Conservation (phyloP, 2,329 filamentous ascomycete species). For the Ilyonectria sp. region DNA sequence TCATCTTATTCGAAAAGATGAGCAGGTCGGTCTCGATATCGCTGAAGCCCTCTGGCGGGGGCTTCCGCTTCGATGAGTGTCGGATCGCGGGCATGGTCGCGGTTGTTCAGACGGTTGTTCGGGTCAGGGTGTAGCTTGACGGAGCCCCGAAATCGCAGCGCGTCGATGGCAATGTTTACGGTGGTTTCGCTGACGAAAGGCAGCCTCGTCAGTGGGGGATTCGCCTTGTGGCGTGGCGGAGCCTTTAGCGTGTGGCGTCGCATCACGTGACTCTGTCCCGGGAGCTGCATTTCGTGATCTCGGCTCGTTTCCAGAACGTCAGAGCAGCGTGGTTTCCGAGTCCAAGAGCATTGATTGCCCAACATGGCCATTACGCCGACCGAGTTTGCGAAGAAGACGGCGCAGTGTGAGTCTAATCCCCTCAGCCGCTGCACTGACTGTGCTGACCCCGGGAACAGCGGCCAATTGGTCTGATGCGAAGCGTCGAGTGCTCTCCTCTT, state of each 20-base stretch:
- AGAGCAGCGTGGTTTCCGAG: slow-evolving; percentile 48
- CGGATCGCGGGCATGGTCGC: slow-evolving; percentile 81
- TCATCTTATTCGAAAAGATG: slow-evolving; percentile 92
- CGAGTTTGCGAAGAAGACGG: slow-evolving; percentile 86
- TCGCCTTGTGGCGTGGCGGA: slow-evolving; percentile 46
- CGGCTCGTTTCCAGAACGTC: slow-evolving; percentile 49
- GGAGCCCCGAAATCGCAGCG: slow-evolving; percentile 21
- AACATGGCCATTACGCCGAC: slow-evolving; percentile 93
- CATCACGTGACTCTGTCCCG: slow-evolving; percentile 49
- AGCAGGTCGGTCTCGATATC: slow-evolving; percentile 91
- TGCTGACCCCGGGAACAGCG: slow-evolving; percentile 71
- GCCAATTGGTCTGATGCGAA: slow-evolving; percentile 92
- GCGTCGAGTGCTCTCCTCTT: slow-evolving; percentile 87
- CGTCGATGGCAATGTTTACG: slow-evolving; percentile 16
- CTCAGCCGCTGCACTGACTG: slow-evolving; percentile 9
- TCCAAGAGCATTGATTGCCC: slow-evolving; percentile 58
- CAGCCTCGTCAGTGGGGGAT: slow-evolving; percentile 39
- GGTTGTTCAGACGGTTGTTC: slow-evolving; percentile 6
- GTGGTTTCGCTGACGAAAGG: slow-evolving; percentile 41
- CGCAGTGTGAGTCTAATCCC: slow-evolving; percentile 75
- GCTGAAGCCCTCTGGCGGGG: slow-evolving; percentile 87
- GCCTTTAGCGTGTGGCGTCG: slow-evolving; percentile 34
- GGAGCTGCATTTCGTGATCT: slow-evolving; percentile 47
- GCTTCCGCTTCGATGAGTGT: slow-evolving; percentile 82
- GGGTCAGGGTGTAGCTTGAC: slow-evolving; percentile 12